Base-by-base conservation (phyloP, 2,329 filamentous ascomycete species). In the Cytospora leucostoma region DNA sequence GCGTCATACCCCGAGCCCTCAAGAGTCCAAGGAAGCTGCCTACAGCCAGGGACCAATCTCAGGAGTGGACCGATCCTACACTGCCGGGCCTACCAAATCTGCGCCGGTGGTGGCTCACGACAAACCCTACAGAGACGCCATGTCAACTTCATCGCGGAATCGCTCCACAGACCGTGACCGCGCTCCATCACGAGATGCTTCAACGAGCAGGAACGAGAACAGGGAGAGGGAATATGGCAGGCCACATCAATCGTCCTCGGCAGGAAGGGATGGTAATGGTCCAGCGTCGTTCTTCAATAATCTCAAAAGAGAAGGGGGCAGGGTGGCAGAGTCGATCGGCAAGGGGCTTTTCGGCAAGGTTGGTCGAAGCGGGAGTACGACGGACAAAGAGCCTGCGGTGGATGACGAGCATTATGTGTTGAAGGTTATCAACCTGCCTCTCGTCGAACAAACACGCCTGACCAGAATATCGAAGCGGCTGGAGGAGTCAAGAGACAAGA, bases 401-500 rank as follows among this genome's bases (percentile, higher is more conserved):
- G 92, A 92, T 68, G 89, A 93, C 70, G 92, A 95, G 72, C 89
- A 92, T 70, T 97, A 97, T 71, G 83, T 90, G 61, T 83, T 93
- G 71, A 92, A 90, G 69, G 88, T 96, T 51, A 92, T 98, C 74
- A 96, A 95, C 71, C 80, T 91, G 56, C 92, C 93, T 1, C 79
- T 98, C 35, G 83, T 96, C 33, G 90, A 97, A 74, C 94, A 98
- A 77, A 93, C 93, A 7, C 87, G 94, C n/a, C 81, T 88, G 67
- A 97, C 94, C 0, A 86, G 94, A 67, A 97, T 98, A 73, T 96
- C 93, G 8, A 96, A 94, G 76, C 87, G 90, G 35, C 80, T 98
- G 51, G 92, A 96, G 72, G 87, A 91, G 65, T 97, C 93, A 11
- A 86, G 89, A 66, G 94, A 98, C 73, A 97, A 97, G 81, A 98